Evolutionary conservation across 106 monocot species (phyloP), one percentile per base, ranked within the genome.

Genomic region (Xerophyta viscosa): DNA sequence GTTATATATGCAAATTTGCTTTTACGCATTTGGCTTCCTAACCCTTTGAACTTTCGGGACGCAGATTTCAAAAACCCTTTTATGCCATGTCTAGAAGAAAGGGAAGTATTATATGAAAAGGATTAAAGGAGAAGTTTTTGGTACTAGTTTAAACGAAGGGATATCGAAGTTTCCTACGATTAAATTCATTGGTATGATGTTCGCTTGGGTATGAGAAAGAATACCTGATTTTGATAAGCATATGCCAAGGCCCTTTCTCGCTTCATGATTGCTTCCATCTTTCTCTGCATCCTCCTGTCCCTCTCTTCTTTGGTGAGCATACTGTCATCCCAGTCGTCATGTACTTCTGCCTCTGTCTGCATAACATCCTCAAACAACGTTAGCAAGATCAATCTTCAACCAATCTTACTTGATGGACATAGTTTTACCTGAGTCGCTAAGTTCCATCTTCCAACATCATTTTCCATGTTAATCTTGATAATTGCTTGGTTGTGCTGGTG

Each of bases 161-260:
- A n/a, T n/a, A n/a, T n/a, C n/a, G n/a, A n/a, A n/a, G n/a, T n/a
- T n/a, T n/a, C n/a, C n/a, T n/a, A n/a, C n/a, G n/a, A 39, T 12
- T 39, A 1, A 8, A 39, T 39, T 39, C 3, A 39, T 39, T 12
- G 15, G 39, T 2, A 39, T 39, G 33, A 6, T 2, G 1, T 39
- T 39, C 13, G 6, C 3, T 39, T 8, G 10, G n/a, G n/a, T 39
- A 39, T 12, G 26, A 39, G 46, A 31, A 4, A 41, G 4, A 21
- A 12, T 77, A 93, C 92, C 83, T 93, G 77, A 27, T 74, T 79
- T 29, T 79, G 65, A 56, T 75, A 68, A 29, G 80, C 84, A 73
- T 94, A 94, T 23, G 84, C 88, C 57, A 84, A 41, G 8, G 88
- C 81, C 51, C 84, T 72, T 64, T 84, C 93, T 42, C 84, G 66